phyloP scores from a whole-genome alignment of 495 filamentous ascomycete species.

The Cercophora newfieldiana region DNA sequence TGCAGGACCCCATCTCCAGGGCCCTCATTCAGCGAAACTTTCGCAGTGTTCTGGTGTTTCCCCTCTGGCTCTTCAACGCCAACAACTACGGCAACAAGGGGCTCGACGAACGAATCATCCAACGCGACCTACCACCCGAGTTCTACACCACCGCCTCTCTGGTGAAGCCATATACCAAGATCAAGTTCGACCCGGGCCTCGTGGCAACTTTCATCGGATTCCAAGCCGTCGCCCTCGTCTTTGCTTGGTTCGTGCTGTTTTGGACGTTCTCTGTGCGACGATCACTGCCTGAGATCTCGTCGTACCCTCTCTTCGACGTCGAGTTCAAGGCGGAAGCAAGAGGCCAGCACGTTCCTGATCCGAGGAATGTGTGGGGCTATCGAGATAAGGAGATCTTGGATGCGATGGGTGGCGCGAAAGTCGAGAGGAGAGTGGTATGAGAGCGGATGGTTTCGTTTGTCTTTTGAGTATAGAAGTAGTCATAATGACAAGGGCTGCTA shows the following conservation, averaged over 20 bases:
- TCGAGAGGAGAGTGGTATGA: neutral
- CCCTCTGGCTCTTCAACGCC: conserved; percentile 8
- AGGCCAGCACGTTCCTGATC: neutral
- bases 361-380: neutral
- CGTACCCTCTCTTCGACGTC: conserved; percentile 4
- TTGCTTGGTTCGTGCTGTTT: conserved; percentile 5
- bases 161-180: conserved; percentile 9
- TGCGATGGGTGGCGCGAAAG: neutral
- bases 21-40: neutral
- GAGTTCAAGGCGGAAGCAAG: neutral
- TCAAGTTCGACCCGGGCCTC: conserved; percentile 2
- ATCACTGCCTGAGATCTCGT: conserved; percentile 5
- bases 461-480: no score
- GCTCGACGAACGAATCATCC: neutral
- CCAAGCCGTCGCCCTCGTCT: neutral
- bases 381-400: neutral
- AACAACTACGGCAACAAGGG: conserved; percentile 6
- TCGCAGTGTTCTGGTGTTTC: conserved; percentile 1
- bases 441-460: neutral
- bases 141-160: conserved; percentile 1
- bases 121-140: neutral
- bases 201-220: neutral
- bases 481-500: no score
- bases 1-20: neutral
- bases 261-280: neutral